Conservation (phyloP, 2,329 filamentous ascomycete species). For the Alternaria dauci region DNA sequence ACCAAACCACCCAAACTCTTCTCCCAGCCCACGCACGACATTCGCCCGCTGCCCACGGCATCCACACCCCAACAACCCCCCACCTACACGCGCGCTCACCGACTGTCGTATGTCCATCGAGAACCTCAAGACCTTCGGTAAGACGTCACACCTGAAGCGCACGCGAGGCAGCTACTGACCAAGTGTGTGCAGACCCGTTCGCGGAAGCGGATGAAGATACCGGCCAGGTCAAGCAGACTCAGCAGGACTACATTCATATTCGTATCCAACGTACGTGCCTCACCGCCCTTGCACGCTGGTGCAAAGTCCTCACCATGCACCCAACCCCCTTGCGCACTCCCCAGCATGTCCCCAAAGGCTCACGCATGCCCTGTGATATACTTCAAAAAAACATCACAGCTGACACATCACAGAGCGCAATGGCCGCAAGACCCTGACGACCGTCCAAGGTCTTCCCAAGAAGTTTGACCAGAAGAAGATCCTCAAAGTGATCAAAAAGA, state of each 20-base stretch:
- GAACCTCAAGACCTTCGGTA: slow-evolving; percentile 60
- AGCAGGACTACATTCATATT: slow-evolving; percentile 98
- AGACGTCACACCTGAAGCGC: slow-evolving; percentile 8
- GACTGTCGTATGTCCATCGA: slow-evolving; percentile 47
- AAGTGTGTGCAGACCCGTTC: slow-evolving; percentile 76
- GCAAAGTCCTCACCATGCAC: slow-evolving; percentile 7
- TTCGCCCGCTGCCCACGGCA: slow-evolving; percentile 12
- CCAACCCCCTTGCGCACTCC: neutral
- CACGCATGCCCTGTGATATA: neutral
- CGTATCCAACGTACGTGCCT: slow-evolving; percentile 87
- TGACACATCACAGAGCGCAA: slow-evolving; percentile 82
- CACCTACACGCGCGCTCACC: slow-evolving; percentile 36
- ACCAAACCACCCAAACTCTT: slow-evolving; percentile 18
- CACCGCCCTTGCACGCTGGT: slow-evolving; percentile 11
- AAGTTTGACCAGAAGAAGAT: slow-evolving; percentile 99
- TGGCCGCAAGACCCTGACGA: slow-evolving; percentile 99
- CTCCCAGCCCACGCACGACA: slow-evolving; percentile 16
- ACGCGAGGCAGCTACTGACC: slow-evolving; percentile 10
- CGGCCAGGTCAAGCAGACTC: slow-evolving; percentile 86
- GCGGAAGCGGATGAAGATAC: slow-evolving; percentile 99
- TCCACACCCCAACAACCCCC: slow-evolving; percentile 26
- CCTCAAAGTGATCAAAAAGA: slow-evolving; percentile 99
- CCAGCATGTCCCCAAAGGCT: neutral
- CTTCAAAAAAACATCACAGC: slow-evolving; percentile 26
- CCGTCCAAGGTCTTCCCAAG: slow-evolving; percentile 97